phyloP scores from a whole-genome alignment of 2,329 filamentous ascomycete species.

The Aspergillus brunneoviolaceus region DNA sequence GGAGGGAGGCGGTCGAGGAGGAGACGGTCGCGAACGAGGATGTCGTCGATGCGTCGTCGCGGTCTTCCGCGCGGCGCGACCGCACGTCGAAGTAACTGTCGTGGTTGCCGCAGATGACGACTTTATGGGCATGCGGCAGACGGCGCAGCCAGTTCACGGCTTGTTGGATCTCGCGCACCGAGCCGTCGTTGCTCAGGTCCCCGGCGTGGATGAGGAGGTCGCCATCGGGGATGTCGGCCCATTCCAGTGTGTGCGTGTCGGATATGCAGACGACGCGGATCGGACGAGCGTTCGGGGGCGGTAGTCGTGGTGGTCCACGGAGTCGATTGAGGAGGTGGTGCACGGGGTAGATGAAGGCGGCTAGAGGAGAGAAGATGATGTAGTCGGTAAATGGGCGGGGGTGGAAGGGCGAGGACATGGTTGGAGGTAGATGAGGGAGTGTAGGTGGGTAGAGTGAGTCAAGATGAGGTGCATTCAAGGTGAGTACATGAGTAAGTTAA shows the following conservation, averaged over 20 bases:
- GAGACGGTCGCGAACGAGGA: constrained; percentile 32
- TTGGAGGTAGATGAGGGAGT: neutral
- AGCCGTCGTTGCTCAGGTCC: constrained; percentile 75
- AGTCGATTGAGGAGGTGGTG: constrained; percentile 67
- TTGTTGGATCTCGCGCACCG: constrained; percentile 70
- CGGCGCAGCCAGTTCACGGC: constrained; percentile 78
- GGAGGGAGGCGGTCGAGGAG: constrained; percentile 38
- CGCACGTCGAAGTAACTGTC: constrained; percentile 78
- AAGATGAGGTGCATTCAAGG: neutral
- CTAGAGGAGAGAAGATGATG: constrained; percentile 67
- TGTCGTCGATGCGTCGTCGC: constrained; percentile 31
- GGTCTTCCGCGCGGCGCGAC: constrained; percentile 59
- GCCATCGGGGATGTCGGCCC: constrained; percentile 58
- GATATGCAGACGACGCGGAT: constrained; percentile 84
- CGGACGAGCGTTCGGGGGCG: constrained; percentile 53
- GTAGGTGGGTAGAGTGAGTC: too few species aligned
- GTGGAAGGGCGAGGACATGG: constrained; percentile 48
- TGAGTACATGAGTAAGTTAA: neutral
- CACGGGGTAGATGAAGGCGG: constrained; percentile 60
- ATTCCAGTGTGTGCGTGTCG: constrained; percentile 74
- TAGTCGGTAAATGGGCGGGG: constrained; percentile 58
- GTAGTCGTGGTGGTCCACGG: constrained; percentile 63
- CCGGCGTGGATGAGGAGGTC: constrained; percentile 89
- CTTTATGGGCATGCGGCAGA: constrained; percentile 74
- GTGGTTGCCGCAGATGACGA: constrained; percentile 85